These are phyloP conservation scores for Cercophora samala DNA, from an alignment of 495 filamentous ascomycete species.

Conservation along the genomic window DNA sequence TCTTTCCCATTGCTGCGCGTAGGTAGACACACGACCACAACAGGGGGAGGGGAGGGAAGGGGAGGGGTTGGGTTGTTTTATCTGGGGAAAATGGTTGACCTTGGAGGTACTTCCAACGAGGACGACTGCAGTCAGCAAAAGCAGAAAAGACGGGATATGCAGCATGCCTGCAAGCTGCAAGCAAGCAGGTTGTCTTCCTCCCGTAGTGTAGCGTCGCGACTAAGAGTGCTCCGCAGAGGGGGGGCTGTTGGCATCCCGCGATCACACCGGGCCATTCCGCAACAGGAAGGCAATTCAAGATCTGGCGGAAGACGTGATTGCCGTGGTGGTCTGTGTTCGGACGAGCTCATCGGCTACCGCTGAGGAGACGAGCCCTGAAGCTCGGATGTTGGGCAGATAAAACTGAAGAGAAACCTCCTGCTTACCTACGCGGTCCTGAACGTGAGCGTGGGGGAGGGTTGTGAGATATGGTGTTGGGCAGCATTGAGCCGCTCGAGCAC, in stretches of 20 bases:
- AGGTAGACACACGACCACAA: not conserved
- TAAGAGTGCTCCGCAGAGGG: not conserved
- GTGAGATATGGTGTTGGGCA: not conserved
- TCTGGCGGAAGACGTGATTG: slow-evolving; percentile 6
- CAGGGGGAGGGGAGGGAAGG: not conserved
- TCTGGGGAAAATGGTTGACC: not conserved
- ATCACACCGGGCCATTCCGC: slow-evolving; percentile 24
- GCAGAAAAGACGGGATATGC: not conserved
- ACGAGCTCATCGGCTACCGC: slow-evolving; percentile 15
- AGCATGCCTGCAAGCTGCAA: not conserved
- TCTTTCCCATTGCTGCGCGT: too few species aligned
- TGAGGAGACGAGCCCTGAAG: not conserved
- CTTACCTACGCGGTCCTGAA: not conserved
- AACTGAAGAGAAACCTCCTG: not conserved
- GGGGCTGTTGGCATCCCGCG: slow-evolving; percentile 4
- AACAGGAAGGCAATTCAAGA: slow-evolving; percentile 23
- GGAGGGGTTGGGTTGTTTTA: not conserved
- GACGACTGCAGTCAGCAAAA: not conserved
- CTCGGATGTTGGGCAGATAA: slow-evolving; percentile 2
- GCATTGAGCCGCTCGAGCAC: not conserved
- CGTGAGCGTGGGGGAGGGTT: not conserved
- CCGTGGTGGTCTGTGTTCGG: not conserved
- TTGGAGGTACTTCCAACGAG: not conserved
- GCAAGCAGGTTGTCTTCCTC: slow-evolving; percentile 1
- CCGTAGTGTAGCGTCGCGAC: not conserved